Evolutionary conservation across 495 filamentous ascomycete genomes (phyloP).

Genomic region (Neurospora sp.): DNA sequence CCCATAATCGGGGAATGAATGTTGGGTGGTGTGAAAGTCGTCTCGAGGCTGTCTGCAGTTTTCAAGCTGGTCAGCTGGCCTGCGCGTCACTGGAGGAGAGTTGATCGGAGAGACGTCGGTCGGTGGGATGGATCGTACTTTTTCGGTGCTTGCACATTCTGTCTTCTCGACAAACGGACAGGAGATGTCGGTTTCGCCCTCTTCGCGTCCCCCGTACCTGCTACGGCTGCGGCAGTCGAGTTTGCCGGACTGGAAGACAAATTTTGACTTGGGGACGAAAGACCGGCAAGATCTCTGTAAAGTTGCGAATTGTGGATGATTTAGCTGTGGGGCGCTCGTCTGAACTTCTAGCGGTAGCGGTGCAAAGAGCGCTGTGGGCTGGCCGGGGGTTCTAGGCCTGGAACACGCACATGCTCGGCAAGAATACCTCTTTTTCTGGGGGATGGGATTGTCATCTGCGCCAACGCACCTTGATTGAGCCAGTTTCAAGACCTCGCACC

Average conservation of each 20-base stretch:
- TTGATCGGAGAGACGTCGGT: neutral
- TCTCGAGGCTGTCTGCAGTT: constrained; percentile 4
- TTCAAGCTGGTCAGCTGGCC: constrained; percentile 1
- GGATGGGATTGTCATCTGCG: neutral
- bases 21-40: constrained; percentile 12
- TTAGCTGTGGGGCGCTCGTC: constrained; percentile 3
- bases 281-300: neutral
- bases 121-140: constrained; percentile 3
- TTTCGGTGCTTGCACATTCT: constrained; percentile 14
- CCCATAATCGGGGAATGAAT: constrained; percentile 26
- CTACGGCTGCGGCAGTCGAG: neutral
- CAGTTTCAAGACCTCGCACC: neutral
- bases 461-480: neutral
- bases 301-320: neutral
- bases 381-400: neutral
- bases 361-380: neutral
- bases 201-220: neutral
- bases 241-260: neutral
- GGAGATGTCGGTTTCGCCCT: neutral
- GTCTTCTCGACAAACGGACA: neutral
- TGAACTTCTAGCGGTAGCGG: neutral
- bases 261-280: neutral
- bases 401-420: neutral
- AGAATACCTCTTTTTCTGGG: neutral
- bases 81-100: neutral